Evolutionary conservation across 1,284 basidiomycete genomes (phyloP).

Genomic region (Austroboletus niveus): DNA sequence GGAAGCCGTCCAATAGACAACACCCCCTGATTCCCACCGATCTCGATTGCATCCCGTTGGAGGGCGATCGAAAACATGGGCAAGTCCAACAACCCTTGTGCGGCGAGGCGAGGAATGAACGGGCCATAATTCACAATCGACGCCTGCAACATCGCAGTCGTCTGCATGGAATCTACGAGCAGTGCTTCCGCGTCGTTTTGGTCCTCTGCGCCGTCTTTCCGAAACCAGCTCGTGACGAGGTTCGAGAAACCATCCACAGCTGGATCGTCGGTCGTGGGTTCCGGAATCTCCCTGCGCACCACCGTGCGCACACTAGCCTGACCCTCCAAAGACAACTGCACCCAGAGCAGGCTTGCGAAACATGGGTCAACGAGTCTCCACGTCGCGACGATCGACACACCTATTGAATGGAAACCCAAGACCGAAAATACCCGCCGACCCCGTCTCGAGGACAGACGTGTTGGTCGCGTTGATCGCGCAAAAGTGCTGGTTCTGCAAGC

Average conservation of each 20-base stretch:
- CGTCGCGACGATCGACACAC: constrained; percentile 24
- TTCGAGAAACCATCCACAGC: constrained; percentile 12
- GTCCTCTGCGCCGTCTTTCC: constrained; percentile 1
- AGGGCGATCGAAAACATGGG: constrained; percentile 46
- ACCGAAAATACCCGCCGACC: constrained; percentile 52
- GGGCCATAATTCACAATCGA: constrained; percentile 33
- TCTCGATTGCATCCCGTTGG: constrained; percentile 49
- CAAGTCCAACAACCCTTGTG: constrained; percentile 28
- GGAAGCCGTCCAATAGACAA: constrained; percentile 55
- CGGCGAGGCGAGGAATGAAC: constrained; percentile 40
- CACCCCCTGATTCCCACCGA: constrained; percentile 50
- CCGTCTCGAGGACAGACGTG: constrained; percentile 43
- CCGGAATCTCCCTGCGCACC: constrained; percentile 1
- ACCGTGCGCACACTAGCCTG: constrained; percentile 10
- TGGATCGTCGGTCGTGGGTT: neutral
- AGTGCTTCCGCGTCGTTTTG: constrained; percentile 1
- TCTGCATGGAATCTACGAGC: constrained; percentile 9
- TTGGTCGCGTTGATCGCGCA: constrained; percentile 56
- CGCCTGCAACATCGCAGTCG: constrained; percentile 18
- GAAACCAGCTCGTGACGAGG: constrained; percentile 19
- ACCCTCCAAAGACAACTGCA: constrained; percentile 19
- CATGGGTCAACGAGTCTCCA: neutral
- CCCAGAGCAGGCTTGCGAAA: constrained; percentile 32
- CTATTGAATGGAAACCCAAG: constrained; percentile 59
- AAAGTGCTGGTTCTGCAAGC: constrained; percentile 44